Evolutionary conservation across 2,329 filamentous ascomycete species (phyloP), one percentile per base, ranked within the genome.

Genomic region (Fusarium veterinarium): DNA sequence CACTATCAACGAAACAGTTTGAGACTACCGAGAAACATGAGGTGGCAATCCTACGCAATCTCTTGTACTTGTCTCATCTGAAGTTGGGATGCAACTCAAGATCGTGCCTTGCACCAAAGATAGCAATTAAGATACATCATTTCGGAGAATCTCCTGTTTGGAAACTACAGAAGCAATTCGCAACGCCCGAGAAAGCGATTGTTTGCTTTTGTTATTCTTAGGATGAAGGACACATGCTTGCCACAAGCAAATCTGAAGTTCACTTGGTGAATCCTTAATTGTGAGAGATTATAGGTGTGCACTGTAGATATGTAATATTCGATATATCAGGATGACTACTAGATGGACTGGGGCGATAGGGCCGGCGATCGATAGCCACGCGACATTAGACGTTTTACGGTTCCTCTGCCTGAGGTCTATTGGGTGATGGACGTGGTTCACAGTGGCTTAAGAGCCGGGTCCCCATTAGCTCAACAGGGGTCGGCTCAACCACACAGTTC

Each of bases 381-480:
- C 41, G 48, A 53, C 59, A 49, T 53, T 37, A 52, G 40, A 61
- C 30, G 65, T 65, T 65, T 49, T 60, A 25, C 41, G 51, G 59
- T 53, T 60, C 49, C 20, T 57, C 37, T 37, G 41, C 44, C 61
- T 38, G 53, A 67, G 30, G 45, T 51, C 48, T 46, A 73, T 73
- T 73, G 66, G 66, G 49, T 53, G 35, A n/a, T 53, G 35, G 53
- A 58, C 52, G 41, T 35, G 41, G 31, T 64, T 73, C 55, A 60
- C 38, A 44, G 64, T 64, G 60, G 66, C 42, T 63, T 60, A 48
- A 25, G 23, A 44, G 48, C 40, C 25, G 45, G 61, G 66, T 38
- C 60, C 63, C 48, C 51, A 51, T 60, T 51, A 53, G 45, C 35
- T 19, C 28, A 60, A 37, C 71, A 74, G 59, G 71, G 69, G 60